Evolutionary conservation across 352 stramenopile species (phyloP).

Genomic region (Phytophthora nicotianae): DNA sequence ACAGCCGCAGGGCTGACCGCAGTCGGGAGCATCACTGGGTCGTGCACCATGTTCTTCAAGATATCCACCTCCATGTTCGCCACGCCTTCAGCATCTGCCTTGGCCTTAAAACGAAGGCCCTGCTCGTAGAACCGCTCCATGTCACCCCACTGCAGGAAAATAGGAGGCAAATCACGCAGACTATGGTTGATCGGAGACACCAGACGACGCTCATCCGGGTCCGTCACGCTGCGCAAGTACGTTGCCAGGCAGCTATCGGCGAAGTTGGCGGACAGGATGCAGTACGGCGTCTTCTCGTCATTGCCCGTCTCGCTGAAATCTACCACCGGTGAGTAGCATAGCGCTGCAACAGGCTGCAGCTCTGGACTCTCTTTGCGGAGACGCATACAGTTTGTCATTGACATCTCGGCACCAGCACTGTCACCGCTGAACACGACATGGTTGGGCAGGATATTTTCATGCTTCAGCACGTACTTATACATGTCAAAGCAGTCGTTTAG

Average conservation of each 20-base stretch:
- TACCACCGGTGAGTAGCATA: conserved; percentile 35
- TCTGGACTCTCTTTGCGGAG: conserved; percentile 28
- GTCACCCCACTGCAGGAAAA: conserved; percentile 42
- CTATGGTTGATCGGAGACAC: conserved; percentile 43
- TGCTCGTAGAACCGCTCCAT: conserved; percentile 38
- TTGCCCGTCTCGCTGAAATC: conserved; percentile 27
- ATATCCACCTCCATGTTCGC: conserved; percentile 46
- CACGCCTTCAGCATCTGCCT: conserved; percentile 29
- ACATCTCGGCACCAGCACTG: conserved; percentile 51
- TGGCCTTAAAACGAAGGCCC: conserved; percentile 34
- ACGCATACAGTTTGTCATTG: conserved; percentile 37
- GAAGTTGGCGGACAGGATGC: conserved; percentile 31
- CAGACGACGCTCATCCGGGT: conserved; percentile 25
- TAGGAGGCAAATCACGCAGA: conserved; percentile 34
- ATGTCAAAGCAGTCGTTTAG: conserved; percentile 47
- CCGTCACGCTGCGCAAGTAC: conserved; percentile 21
- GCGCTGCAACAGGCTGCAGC: conserved; percentile 19
- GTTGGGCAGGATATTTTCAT: conserved; percentile 27
- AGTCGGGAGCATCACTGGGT: conserved; percentile 31
- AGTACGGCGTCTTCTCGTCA: conserved; percentile 28
- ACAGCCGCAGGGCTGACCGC: conserved; percentile 33
- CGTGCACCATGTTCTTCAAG: conserved; percentile 38
- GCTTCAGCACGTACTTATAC: conserved; percentile 45
- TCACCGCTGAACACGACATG: conserved; percentile 49
- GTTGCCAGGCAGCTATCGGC: conserved; percentile 24